phyloP scores from a whole-genome alignment of 306 rosid genomes.

The Senna tora region DNA sequence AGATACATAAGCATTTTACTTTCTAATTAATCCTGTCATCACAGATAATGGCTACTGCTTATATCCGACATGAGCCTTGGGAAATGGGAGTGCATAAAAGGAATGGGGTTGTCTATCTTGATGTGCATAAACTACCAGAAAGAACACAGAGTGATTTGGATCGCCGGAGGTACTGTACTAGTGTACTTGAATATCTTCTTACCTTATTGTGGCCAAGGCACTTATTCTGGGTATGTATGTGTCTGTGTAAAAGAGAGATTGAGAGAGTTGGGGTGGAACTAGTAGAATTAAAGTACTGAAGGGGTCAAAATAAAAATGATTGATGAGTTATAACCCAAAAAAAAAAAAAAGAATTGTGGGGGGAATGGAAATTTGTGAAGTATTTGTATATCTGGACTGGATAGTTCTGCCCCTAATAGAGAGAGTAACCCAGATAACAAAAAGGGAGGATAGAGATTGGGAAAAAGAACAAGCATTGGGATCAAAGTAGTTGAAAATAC shows the following conservation, averaged over 20 bases:
- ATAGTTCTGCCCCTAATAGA: neutral
- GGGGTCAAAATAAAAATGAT: neutral
- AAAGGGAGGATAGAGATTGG: neutral
- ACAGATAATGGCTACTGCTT: conserved; percentile 90
- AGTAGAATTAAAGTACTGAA: neutral
- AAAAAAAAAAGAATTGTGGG: neutral
- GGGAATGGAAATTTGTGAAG: neutral
- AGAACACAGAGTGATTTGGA: conserved; percentile 85
- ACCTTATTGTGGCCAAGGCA: conserved; percentile 11
- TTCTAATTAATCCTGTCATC: conserved; percentile 25
- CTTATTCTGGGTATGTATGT: conserved; percentile 1
- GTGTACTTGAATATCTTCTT: conserved; percentile 6
- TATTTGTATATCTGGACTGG: neutral
- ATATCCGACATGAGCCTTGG: conserved; percentile 92
- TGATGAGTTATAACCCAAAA: neutral
- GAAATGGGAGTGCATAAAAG: conserved; percentile 99
- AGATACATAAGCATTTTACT: neutral
- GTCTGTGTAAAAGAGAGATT: neutral
- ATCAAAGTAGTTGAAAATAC: conserved; percentile 8
- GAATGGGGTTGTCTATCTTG: conserved; percentile 95
- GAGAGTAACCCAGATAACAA: conserved; percentile 1
- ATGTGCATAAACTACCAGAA: conserved; percentile 93
- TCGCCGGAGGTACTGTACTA: conserved; percentile 71
- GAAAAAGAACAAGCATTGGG: conserved; percentile 22
- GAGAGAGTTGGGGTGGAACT: neutral